Conservation (phyloP, 352 stramenopile species). For the Phytophthora pluvialis region DNA sequence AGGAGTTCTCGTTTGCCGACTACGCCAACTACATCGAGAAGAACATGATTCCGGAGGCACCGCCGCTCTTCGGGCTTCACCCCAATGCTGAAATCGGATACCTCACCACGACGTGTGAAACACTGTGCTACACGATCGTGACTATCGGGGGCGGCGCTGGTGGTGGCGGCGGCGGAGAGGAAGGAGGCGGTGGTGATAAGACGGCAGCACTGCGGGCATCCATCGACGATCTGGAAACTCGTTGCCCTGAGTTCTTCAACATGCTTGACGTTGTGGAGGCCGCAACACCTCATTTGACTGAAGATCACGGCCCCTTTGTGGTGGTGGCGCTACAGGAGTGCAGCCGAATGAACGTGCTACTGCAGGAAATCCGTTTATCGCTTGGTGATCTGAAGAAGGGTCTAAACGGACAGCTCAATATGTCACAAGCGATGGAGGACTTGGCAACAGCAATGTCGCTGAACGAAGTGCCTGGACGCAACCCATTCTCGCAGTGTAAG, state of each 20-base stretch:
- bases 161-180: constrained; percentile 34
- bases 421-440: constrained; percentile 95
- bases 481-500: constrained; percentile 95
- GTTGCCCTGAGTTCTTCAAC: constrained; percentile 92
- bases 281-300: constrained; percentile 87
- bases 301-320: constrained; percentile 93
- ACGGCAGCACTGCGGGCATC: constrained; percentile 76
- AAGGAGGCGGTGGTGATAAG: constrained; percentile 75
- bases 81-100: constrained; percentile 97
- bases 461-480: constrained; percentile 95
- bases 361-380: constrained; percentile 92
- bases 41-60: constrained; percentile 92
- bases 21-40: constrained; percentile 94
- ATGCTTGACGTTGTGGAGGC: constrained; percentile 93
- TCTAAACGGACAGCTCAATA: constrained; percentile 96
- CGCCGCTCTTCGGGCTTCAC: constrained; percentile 94
- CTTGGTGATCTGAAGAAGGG: constrained; percentile 96
- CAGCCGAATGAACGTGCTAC: constrained; percentile 93
- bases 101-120: constrained; percentile 92
- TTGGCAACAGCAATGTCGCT: constrained; percentile 91
- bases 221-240: constrained; percentile 92
- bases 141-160: constrained; percentile 86
- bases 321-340: constrained; percentile 96
- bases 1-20: constrained; percentile 82
- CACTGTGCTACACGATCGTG: constrained; percentile 94